Conservation (phyloP, 371 early-diverging fungal genomes). For the Haplosporangium sp. region DNA sequence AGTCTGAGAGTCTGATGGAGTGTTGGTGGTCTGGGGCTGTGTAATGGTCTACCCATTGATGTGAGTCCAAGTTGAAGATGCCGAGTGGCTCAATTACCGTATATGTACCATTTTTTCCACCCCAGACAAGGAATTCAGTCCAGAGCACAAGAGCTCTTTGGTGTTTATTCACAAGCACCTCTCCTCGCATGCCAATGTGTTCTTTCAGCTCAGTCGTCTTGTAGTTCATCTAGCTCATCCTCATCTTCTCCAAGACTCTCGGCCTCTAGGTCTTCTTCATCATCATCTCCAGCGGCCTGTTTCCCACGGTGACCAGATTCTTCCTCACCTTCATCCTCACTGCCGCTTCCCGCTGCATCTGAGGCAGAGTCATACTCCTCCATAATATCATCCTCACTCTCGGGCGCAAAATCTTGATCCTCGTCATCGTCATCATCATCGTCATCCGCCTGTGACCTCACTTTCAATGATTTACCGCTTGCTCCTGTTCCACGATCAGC, state of each 20-base stretch:
- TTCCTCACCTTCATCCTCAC: constrained; percentile 11
- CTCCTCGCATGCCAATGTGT: too few relatives aligned
- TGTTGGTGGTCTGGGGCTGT: too few relatives aligned
- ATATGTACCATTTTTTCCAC: too few relatives aligned
- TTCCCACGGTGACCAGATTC: not conserved
- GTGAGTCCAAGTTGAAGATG: too few relatives aligned
- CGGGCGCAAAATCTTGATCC: constrained; percentile 51
- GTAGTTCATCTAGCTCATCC: not conserved
- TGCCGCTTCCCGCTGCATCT: constrained; percentile 12
- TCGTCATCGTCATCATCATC: constrained; percentile 52
- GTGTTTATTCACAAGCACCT: too few relatives aligned
- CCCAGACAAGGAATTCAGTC: too few relatives aligned
- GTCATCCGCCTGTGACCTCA: constrained; percentile 5
- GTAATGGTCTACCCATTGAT: too few relatives aligned
- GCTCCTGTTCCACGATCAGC: not conserved
- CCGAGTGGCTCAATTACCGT: too few relatives aligned
- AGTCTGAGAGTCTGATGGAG: too few relatives aligned
- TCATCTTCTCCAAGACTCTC: constrained; percentile 4
- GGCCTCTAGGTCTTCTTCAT: constrained; percentile 8
- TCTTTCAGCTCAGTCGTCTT: not conserved
- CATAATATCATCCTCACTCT: constrained; percentile 49
- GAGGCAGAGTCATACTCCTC: constrained; percentile 50
- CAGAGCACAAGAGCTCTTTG: too few relatives aligned
- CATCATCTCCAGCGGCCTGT: constrained; percentile 6
- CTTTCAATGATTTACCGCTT: constrained; percentile 3